Evolutionary conservation across 805 yeast genomes (phyloP), one percentile per base, ranked within the genome.

Genomic region (Kodamaea jinghongensis): DNA sequence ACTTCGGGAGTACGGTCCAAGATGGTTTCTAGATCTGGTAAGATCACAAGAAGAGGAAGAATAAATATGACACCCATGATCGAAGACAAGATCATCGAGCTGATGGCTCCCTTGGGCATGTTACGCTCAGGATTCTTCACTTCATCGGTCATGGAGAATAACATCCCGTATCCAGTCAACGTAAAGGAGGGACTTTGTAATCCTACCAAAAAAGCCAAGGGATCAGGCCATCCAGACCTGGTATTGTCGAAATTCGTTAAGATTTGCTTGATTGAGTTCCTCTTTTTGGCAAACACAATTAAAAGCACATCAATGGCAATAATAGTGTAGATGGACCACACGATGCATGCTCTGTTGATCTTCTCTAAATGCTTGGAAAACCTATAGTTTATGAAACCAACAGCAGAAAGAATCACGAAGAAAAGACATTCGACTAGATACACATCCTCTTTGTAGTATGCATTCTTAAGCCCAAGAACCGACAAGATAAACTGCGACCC

Each of bases 61-160:
- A 86, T 75, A 58, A 86, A 85, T 4, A 83, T 71, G 10, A 86
- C 58, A 0, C 95, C 95, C 10, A 82, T 79, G n/a, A 78, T 45
- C 0, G 83, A 73, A 7, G 91, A 76, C 33, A 84, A 70, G 30
- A 77, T 38, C 11, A 85, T 84, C 2, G 93, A 78, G 35, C 73
- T 67, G 1, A 83, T 60, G 54, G 86, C 78, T 4, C 93, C 93
- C 47, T 75, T 74, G 11, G 95, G 89, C 51, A 86, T 81, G 37
- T 79, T 81, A 41, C 65, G 74, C 54, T 86, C 93, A 0, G 95
- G 91, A 15, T 68, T 68, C 46, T 79, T 75, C 11, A 86, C 93
- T 60, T 86, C 95, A 52, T 86, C 95, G 34, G 89, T 79, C 69
- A 86, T 76, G 4, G 91, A 81, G 13, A 87, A 85, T 17, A 86